Conservation (phyloP, 2,329 filamentous ascomycete species). For the Keithomyces neogunnii region DNA sequence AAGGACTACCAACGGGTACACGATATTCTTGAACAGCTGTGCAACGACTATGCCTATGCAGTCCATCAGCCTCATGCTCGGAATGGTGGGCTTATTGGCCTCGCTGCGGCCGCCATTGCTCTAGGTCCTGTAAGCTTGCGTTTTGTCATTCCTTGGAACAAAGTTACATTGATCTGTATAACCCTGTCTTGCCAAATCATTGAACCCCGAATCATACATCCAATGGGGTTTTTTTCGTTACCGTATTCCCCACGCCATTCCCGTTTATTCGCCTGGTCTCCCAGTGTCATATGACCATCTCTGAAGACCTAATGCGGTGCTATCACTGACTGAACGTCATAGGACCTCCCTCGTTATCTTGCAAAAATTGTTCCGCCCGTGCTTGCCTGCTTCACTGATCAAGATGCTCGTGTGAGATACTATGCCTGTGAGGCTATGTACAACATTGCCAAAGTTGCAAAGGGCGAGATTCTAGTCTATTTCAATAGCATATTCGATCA, state of each 20-base stretch:
- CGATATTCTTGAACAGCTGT: conserved; percentile 89
- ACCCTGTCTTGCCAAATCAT: no score
- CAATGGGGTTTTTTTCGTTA: not conserved
- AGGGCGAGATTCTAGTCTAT: conserved; percentile 92
- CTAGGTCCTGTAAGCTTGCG: conserved; percentile 67
- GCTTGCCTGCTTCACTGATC: conserved; percentile 92
- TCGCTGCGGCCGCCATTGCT: conserved; percentile 93
- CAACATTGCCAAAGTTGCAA: conserved; percentile 98
- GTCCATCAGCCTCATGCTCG: conserved; percentile 94
- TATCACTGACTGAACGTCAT: not conserved
- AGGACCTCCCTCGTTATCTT: conserved; percentile 89
- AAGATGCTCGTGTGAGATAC: conserved; percentile 94
- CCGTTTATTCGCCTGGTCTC: not conserved
- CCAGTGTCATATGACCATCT: not conserved
- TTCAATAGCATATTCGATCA: conserved; percentile 99
- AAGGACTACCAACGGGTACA: conserved; percentile 75
- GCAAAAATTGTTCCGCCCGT: conserved; percentile 94
- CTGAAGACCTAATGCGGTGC: not conserved
- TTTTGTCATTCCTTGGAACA: not conserved
- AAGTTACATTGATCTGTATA: not conserved
- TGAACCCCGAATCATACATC: no score
- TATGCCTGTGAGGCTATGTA: conserved; percentile 99
- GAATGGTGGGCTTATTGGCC: conserved; percentile 90
- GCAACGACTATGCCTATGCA: conserved; percentile 95
- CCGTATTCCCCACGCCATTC: not conserved